phyloP scores from a whole-genome alignment of 805 yeast genomes.

The Candida vartiovaarae region DNA sequence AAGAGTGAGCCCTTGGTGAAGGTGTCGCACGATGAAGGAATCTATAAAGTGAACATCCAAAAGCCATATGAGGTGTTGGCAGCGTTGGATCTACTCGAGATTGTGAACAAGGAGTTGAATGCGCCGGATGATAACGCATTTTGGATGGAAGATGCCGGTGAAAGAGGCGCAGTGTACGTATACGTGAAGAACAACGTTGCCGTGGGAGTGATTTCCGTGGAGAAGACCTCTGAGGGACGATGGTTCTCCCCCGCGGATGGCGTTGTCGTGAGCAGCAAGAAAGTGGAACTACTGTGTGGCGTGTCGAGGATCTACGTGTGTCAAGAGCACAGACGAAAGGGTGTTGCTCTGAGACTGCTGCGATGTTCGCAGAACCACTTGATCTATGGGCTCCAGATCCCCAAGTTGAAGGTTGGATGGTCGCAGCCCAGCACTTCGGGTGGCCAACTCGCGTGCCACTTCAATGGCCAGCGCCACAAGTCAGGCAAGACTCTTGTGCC shows the following conservation, averaged over 20 bases:
- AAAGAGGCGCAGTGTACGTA: slow-evolving; percentile 41
- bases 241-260: slow-evolving; percentile 59
- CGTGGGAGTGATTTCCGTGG: slow-evolving; percentile 52
- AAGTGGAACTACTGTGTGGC: slow-evolving; percentile 35
- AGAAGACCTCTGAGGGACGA: slow-evolving; percentile 36
- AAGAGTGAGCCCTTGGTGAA: not conserved
- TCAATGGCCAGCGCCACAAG: slow-evolving; percentile 50
- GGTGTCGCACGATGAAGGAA: slow-evolving; percentile 16
- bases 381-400: slow-evolving; percentile 42
- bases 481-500: slow-evolving; percentile 45
- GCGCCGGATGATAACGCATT: slow-evolving; percentile 47
- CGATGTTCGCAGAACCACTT: slow-evolving; percentile 35
- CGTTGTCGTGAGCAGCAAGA: slow-evolving; percentile 38
- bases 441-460: slow-evolving; percentile 46
- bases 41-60: slow-evolving; percentile 30
- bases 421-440: slow-evolving; percentile 70
- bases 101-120: slow-evolving; percentile 54
- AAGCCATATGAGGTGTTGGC: slow-evolving; percentile 28
- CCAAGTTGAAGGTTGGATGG: slow-evolving; percentile 47
- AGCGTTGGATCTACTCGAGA: slow-evolving; percentile 34
- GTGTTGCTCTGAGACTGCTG: slow-evolving; percentile 42
- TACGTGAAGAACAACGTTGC: slow-evolving; percentile 39
- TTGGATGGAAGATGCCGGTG: slow-evolving; percentile 26
- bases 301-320: slow-evolving; percentile 45
- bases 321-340: slow-evolving; percentile 37